Percentiles rank a stretch among this genome's conserved stretches.
phyloP scores from a whole-genome alignment of 2,329 filamentous ascomycete species.

The Botrytis pseudocinerea region DNA sequence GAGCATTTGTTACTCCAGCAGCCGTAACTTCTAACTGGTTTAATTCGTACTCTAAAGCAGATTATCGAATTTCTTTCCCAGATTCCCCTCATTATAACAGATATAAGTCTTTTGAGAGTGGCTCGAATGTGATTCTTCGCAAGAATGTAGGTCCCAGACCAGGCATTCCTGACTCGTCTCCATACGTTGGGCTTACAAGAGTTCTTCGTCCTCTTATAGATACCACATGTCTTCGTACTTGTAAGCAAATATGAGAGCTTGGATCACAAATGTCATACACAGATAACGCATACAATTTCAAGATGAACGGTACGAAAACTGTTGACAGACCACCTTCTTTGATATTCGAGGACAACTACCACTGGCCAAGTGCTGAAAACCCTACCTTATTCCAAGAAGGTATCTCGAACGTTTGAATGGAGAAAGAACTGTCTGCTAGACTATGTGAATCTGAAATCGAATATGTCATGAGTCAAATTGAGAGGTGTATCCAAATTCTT shows the following conservation, averaged over 20 bases:
- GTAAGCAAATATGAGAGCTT: neutral
- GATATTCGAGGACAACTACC: neutral
- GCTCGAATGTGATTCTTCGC: too few relatives aligned
- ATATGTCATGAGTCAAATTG: neutral
- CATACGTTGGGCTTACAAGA: neutral
- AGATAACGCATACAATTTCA: neutral
- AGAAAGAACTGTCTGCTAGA: neutral
- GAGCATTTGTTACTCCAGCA: too few relatives aligned
- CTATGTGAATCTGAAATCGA: neutral
- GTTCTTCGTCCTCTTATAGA: neutral
- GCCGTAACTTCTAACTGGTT: too few relatives aligned
- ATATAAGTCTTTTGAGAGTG: too few relatives aligned
- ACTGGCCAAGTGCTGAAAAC: neutral
- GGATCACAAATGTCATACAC: neutral
- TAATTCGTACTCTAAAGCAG: too few relatives aligned
- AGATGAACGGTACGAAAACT: neutral
- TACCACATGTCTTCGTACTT: neutral
- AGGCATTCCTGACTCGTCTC: too few relatives aligned
- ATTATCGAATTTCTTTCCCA: too few relatives aligned
- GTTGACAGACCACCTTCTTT: neutral
- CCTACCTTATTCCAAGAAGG: neutral
- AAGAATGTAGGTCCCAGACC: too few relatives aligned
- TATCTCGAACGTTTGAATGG: rapidly evolving
- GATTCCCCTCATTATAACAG: too few relatives aligned
- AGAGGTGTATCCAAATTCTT: neutral